Base-by-base conservation (phyloP, 805 yeast genomes). In the Ogataea methanolica region DNA sequence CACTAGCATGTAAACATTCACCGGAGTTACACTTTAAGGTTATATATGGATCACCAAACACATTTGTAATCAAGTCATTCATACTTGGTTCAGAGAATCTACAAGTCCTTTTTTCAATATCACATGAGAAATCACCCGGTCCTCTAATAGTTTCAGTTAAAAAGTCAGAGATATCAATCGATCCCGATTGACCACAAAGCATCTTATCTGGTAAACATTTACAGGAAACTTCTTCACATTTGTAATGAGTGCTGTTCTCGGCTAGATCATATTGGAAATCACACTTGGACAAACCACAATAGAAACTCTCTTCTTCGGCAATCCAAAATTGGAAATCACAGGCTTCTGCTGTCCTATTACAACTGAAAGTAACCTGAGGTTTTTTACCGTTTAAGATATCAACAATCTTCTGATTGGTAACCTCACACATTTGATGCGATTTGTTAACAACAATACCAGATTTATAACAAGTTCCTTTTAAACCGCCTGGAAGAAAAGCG, bases 251-350 rank as follows among this genome's bases (percentile, higher is more conserved):
- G 11, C 81, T 63, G 62, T 91, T 90, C 6, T 75, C 60, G 6
- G 61, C 57, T 50, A 83, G 64, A 59, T 85, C 88, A 57, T 78
- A 80, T 35, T 83, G 74, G 58, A 83, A 87, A 14, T 75, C 73
- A 71, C 99, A 94, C n/a, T 73, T 68, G 45, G 75, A 67, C 55
- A 94, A 75, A 41, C 85, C 94, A 71, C 99, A 94, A 65, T 80
- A 94, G 65, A 94, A 94, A 50, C 95, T 84, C 65, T 94, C 99
- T 40, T 75, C 71, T 63, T 89, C 80, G 56, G 84, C 97, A 53
- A 94, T 88, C 99, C 99, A 94, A 62, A 94, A 89, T 66, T 94
- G 98, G 69, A 94, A 89, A 63, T 89, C 82, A 68, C 99, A 94
- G 11, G 66, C 66, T 16, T 68, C 76, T 0, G 79, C 70, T 1